Conservation (phyloP, 2,329 filamentous ascomycete species). For the Nemania bipapillata region DNA sequence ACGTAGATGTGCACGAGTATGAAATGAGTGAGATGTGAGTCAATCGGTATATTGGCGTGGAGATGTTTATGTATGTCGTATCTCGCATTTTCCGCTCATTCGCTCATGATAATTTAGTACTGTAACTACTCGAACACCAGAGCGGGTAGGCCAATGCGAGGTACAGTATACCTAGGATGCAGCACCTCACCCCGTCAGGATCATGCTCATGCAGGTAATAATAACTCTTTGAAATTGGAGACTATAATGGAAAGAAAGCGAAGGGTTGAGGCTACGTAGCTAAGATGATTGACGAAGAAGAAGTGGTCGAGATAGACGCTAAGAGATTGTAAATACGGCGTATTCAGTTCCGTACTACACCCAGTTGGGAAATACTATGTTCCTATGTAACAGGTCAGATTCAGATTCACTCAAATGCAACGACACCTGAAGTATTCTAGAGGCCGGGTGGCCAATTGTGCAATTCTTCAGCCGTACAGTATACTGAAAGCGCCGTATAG, state of each 20-base stretch:
- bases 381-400: neutral
- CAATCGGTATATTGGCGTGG: conserved; percentile 1
- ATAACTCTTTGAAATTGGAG: neutral
- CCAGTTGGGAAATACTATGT: conserved; percentile 12
- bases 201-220: neutral
- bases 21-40: conserved; percentile 11
- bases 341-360: conserved; percentile 13
- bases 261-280: neutral
- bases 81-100: conserved; percentile 26
- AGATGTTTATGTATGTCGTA: conserved; percentile 14
- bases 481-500: neutral
- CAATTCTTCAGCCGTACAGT: neutral
- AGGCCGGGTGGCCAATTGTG: neutral
- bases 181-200: neutral
- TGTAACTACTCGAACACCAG: neutral
- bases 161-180: neutral
- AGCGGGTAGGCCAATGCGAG: neutral
- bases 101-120: neutral
- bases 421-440: neutral
- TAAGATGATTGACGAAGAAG: neutral
- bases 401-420: neutral
- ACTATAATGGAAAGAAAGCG: neutral
- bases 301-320: neutral
- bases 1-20: conserved; percentile 4
- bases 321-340: conserved; percentile 10